Evolutionary conservation across 1,139 yeast genomes (phyloP), one percentile per base, ranked within the genome.

Genomic region (Suhomyces bribrorum): DNA sequence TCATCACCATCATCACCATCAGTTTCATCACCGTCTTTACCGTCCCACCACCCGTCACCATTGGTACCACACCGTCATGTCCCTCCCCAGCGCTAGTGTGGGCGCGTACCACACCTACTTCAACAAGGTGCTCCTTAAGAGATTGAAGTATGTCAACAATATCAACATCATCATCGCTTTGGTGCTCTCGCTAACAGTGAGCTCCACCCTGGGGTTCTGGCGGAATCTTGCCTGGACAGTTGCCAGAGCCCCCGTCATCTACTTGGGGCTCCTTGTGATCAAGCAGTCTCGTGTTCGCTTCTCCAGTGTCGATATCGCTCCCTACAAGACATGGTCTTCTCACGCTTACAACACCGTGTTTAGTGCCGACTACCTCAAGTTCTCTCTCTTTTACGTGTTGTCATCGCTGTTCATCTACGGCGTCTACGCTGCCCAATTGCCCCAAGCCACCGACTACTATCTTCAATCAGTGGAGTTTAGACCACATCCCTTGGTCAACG

Each of bases 401-500:
- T 75, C 81, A 11, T 64, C 75, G 5, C 51, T 54, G 14, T 50
- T 64, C 9, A 63, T 63, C 49, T 70, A 56, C 41, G 49, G 45
- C 45, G 54, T 67, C 44, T 68, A 53, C 44, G 44, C 63, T 13
- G 52, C 53, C 31, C 72, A 62, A 44, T 54, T 61, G 29, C 58
- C 64, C 11, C 7, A 26, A 16, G 46, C 48, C 22, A 48, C 46
- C 25, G 57, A 66, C 28, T 69, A 62, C 45, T 66, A 62, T 45
- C 48, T 60, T 50, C 44, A 73, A 60, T 53, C 77, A 50, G 62
- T 75, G 56, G 66, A 79, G 66, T 73, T 68, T 48, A 61, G 73
- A 36, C 75, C 75, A 37, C 71, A 69, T 41, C 83, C 86, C 1
- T 68, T 74, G 37, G 56, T 82, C 37, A 85, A 83, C 52, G 92